Evolutionary conservation across 1,139 yeast species (phyloP), one percentile per base, ranked within the genome.

Genomic region (Insectozyma bohioensis): DNA sequence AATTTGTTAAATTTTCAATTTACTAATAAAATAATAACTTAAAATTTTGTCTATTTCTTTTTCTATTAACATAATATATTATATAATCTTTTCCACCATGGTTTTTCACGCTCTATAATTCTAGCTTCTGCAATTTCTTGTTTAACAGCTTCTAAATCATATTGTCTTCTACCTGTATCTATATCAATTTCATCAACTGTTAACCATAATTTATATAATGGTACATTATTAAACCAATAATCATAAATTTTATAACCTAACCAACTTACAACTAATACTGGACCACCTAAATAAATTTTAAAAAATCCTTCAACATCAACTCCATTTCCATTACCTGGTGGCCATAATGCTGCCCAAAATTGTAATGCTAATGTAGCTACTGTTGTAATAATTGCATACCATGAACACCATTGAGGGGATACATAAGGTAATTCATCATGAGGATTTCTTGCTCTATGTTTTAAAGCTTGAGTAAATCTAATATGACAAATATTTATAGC

Each of bases 141-240:
- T 40, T 58, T 61, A 35, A 62, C 52, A 6, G 54, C 51, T 35
- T 63, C 68, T 45, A 65, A 54, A 46, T 67, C 68, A 33, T 56
- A 52, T 36, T 64, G 67, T 45, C 68, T 56, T 51, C 74, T 58
- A 20, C 74, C 74, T 8, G 67, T 54, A 37, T 66, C 67, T 17
- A 67, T 52, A 46, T 68, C 71, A 35, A 67, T 65, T 37, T 63
- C 67, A 15, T 52, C 52, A 16, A 59, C 56, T 5, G 51, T 47
- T 30, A 65, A 49, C 44, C 60, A 64, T 11, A 65, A 40, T 30
- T 58, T 54, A 13, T 45, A 41, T 4, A 59, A 36, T n/a, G 63
- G 63, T 10, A 54, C 43, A 5, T 46, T 47, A 47, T 47, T 41
- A 26, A 34, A 49, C 11, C 45, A 31, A 23, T 45, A 43, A 12